Base-by-base conservation (phyloP, 2,329 filamentous ascomycete genomes). In the Colletotrichum sp. region DNA sequence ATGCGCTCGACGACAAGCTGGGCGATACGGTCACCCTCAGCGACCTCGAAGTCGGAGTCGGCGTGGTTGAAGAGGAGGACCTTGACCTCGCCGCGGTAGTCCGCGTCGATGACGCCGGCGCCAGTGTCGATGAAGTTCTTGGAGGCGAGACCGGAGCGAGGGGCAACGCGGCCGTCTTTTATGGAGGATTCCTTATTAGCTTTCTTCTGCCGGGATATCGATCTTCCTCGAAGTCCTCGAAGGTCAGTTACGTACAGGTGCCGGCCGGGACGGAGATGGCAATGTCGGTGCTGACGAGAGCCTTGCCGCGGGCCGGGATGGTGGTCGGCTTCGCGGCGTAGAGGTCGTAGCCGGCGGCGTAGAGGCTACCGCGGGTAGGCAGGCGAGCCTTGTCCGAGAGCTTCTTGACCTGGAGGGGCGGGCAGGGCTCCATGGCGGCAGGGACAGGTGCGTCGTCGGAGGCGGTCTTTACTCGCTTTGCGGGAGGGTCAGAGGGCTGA, bases 81-180 rank as follows among this genome's bases (percentile, higher is more conserved):
- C 89, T 97, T 98, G 81, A 99, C 94, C 79, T 94, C 94, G 25
- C 97, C 97, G 43, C 97, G 92, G 88, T 99, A 99, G 86, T 99
- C 97, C 39, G 96, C 96, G 85, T 99, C 97, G 80, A 99, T 98
- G 78, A 99, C 97, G 70, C 97, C 97, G 0, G 97, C 97, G 77
- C 97, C 96, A 0, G 95, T 97, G 85, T 98, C 96, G 84, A 99
- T 98, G 86, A 96, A 97, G 87, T 98, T 93, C 88, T 99, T 99
- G 76, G 93, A 90, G 4, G 96, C 96, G 43, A 98, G 93, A 64
- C 96, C 96, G n/a, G 95, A 97, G 78, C 96, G 94, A 12, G 96
- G 96, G 5, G 96, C 96, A 71, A 98, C 92, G 74, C 96, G 94
- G 79, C 96, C 96, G 83, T 98, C 95, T 96, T 77, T 72, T 32